A percentile compares a stretch with the other conserved stretches of the same genome.
phyloP scores from a whole-genome alignment of 148 eudicot genomes.

The Cornus kousa region DNA sequence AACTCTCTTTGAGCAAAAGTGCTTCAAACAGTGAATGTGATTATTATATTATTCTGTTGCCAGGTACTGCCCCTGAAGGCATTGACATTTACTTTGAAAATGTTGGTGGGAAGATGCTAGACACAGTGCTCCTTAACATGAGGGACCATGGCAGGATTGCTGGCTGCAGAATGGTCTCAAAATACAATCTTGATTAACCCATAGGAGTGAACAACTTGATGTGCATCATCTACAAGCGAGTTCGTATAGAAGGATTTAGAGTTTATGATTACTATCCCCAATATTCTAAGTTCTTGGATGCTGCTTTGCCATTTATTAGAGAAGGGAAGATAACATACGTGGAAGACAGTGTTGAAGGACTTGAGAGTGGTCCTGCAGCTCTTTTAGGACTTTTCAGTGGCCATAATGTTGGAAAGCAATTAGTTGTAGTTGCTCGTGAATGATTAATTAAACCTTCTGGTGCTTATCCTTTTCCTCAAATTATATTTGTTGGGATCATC shows the following conservation, averaged over 20 bases:
- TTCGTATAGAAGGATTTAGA: slow-evolving; percentile 31
- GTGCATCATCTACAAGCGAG: slow-evolving; percentile 12
- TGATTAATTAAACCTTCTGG: too few relatives aligned
- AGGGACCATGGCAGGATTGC: slow-evolving; percentile 25
- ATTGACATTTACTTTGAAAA: slow-evolving; percentile 23
- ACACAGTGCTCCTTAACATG: slow-evolving; percentile 36
- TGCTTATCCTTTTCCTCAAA: too few relatives aligned
- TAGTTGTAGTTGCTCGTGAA: slow-evolving; percentile 29
- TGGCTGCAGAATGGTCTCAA: slow-evolving; percentile 40
- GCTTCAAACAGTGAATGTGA: too few relatives aligned
- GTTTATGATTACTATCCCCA: slow-evolving; percentile 21
- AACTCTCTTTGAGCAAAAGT: too few relatives aligned
- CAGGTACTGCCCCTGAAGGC: slow-evolving; percentile 32
- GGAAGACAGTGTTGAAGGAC: slow-evolving; percentile 19
- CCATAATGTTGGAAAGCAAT: slow-evolving; percentile 56
- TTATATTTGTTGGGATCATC: too few relatives aligned
- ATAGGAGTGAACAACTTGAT: slow-evolving; percentile 32
- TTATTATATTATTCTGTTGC: too few relatives aligned
- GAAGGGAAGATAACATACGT: slow-evolving; percentile 29
- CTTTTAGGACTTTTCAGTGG: slow-evolving; percentile 49
- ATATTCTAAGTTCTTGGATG: background rate
- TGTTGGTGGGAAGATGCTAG: slow-evolving; percentile 45
- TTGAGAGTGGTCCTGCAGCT: background rate
- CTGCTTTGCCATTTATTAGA: slow-evolving; percentile 20
- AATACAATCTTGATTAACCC: slow-evolving; percentile 24